Evolutionary conservation across 306 rosid genomes (phyloP).

Genomic region (Sesbania bispinosa): DNA sequence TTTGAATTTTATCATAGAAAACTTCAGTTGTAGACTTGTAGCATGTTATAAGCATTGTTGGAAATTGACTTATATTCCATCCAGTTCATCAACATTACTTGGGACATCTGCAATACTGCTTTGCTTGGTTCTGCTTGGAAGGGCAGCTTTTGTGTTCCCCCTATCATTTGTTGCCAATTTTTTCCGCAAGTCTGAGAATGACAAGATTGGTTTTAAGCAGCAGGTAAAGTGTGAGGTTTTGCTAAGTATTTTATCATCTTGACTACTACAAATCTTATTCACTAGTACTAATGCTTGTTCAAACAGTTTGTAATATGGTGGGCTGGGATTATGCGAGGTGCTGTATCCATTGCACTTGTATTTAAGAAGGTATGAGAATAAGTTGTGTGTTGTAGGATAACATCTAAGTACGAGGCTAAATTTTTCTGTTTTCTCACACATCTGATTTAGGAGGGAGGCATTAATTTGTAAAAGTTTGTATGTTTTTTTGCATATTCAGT

Average conservation of each 20-base stretch:
- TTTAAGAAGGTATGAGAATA: conserved; percentile 46
- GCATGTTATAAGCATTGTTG: not conserved
- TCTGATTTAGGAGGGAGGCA: not conserved
- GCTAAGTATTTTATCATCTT: not conserved
- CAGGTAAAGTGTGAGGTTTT: conserved; percentile 40
- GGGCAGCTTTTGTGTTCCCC: conserved; percentile 71
- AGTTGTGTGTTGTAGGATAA: not conserved
- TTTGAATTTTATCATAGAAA: not conserved
- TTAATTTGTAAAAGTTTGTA: not conserved
- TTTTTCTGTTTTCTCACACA: not conserved
- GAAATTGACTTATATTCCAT: conserved; percentile 11
- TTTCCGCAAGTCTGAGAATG: conserved; percentile 32
- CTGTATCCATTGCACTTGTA: conserved; percentile 66
- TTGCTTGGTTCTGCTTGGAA: conserved; percentile 51
- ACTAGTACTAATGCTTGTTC: not conserved
- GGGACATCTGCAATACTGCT: conserved; percentile 46
- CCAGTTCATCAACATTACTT: conserved; percentile 50
- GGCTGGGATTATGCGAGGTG: conserved; percentile 74
- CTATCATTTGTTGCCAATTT: conserved; percentile 49
- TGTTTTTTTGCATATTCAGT: conserved; percentile 34
- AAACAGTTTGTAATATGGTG: conserved; percentile 62
- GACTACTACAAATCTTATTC: not conserved
- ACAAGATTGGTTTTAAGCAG: conserved; percentile 51
- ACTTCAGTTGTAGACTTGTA: not conserved
- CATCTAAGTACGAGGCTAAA: not conserved